Evolutionary conservation across 169 alveolate species (phyloP), one percentile per base, ranked within the genome.

Genomic region (Plasmodium cynomolgi): DNA sequence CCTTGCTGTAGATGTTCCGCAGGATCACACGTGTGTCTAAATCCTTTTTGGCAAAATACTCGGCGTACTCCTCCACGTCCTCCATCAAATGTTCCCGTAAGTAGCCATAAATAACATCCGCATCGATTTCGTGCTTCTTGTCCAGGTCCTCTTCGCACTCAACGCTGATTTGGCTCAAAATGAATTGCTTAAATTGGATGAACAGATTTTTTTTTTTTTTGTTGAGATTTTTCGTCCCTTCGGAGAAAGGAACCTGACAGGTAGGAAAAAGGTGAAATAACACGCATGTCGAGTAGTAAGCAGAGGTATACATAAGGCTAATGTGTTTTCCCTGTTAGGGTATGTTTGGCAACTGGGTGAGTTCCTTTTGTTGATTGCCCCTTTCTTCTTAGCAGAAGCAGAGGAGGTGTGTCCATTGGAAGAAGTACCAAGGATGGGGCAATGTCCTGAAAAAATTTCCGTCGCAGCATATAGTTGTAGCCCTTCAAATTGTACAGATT

Each of bases 61-160:
- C 94, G 29, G 88, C 86, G 34, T 88, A 88, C 71, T 31, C 29
- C n/a, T 88, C 94, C 82, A 88, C 90, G 34, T 88, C 90, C 15
- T 88, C 75, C 44, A 80, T 77, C 39, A 88, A 26, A 58, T 79
- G 90, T 0, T 88, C 94, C 44, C 20, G 17, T 23, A 88, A 68
- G 34, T 37, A 88, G 6, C 72, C 94, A 62, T 88, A 88, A 37
- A 88, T 88, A 79, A 79, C 23, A 44, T 50, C 56, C 17, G 71
- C 75, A 4, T n/a, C 34, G 20, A 88, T 80, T 79, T 88, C 81
- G 37, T 47, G 71, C 47, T 58, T 80, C 7, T 73, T 88, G 17
- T 88, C 90, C 71, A 88, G 34, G 54, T 80, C 88, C 2, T 58
- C 83, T 13, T 79, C 20, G 23, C 75, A 29, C 74, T 88, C 77